These are phyloP conservation scores for Solanum paucissectum DNA, from an alignment of 257 asterid genomes.

Conservation along the genomic window DNA sequence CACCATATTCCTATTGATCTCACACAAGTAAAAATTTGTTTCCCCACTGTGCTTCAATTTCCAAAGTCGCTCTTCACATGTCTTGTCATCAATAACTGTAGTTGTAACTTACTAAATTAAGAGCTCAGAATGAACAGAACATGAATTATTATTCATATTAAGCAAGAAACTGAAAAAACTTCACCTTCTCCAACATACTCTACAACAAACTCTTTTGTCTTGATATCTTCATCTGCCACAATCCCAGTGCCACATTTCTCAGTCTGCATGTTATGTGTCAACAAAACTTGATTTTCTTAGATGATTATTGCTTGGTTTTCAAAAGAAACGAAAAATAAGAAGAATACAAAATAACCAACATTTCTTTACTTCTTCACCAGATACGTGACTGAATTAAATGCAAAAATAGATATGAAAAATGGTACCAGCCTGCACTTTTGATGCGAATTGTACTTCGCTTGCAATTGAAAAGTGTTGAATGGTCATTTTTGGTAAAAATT, in stretches of 20 bases:
- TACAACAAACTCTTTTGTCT: conserved; percentile 70
- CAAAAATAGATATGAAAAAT: background rate
- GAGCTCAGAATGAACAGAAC: background rate
- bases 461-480: background rate
- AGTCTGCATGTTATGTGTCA: conserved; percentile 45
- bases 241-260: conserved; percentile 94
- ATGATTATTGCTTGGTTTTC: background rate
- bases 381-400: background rate
- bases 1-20: conserved; percentile 89
- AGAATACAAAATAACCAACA: background rate
- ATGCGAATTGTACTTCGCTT: background rate
- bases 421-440: background rate
- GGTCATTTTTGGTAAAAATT: background rate
- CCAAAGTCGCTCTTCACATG: conserved; percentile 98
- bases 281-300: background rate
- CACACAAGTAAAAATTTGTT: conserved; percentile 88
- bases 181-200: conserved; percentile 99
- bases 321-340: background rate
- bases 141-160: background rate
- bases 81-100: conserved; percentile 92
- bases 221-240: conserved; percentile 88
- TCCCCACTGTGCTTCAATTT: conserved; percentile 91
- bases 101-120: conserved; percentile 1
- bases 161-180: background rate
- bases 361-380: background rate